phyloP scores from a whole-genome alignment of 2,329 filamentous ascomycete genomes.

The Phaeosphaeriaceae sp. region DNA sequence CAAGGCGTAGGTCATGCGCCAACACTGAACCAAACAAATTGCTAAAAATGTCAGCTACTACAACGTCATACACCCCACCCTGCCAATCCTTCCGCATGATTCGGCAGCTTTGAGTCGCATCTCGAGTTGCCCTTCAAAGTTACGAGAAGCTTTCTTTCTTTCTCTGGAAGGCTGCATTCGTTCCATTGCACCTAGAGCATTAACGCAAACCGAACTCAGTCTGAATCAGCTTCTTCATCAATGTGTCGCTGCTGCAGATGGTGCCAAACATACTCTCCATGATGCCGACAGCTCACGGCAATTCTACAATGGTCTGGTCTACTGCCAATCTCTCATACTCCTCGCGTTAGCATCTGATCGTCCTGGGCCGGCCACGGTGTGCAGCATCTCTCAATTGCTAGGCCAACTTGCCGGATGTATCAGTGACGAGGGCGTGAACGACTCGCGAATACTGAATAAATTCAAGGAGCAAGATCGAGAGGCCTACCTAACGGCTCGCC shows the following conservation, averaged over 20 bases:
- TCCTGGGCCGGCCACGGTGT: slow-evolving; percentile 34
- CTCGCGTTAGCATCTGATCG: slow-evolving; percentile 44
- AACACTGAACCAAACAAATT: not conserved
- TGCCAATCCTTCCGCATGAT: slow-evolving; percentile 45
- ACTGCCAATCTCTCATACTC: slow-evolving; percentile 42
- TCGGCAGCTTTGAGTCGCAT: slow-evolving; percentile 42
- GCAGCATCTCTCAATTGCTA: slow-evolving; percentile 39
- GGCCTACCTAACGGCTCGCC: slow-evolving; percentile 37
- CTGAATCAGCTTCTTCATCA: slow-evolving; percentile 39
- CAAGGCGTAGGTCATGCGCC: slow-evolving; percentile 37
- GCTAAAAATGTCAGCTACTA: slow-evolving; percentile 42
- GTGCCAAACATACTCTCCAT: slow-evolving; percentile 35
- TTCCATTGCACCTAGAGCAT: slow-evolving; percentile 36
- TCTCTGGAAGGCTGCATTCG: slow-evolving; percentile 44
- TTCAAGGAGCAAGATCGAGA: slow-evolving; percentile 44
- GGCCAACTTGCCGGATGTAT: slow-evolving; percentile 42
- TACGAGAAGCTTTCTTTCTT: slow-evolving; percentile 47
- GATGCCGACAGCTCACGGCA: slow-evolving; percentile 38
- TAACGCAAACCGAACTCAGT: slow-evolving; percentile 34
- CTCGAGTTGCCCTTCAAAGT: slow-evolving; percentile 42
- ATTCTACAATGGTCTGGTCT: slow-evolving; percentile 44
- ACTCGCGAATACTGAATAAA: slow-evolving; percentile 29
- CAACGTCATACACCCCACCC: slow-evolving; percentile 44
- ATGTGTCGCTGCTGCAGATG: slow-evolving; percentile 37
- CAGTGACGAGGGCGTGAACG: slow-evolving; percentile 41